These are phyloP conservation scores for Thielaviopsis euricoi DNA, from an alignment of 2,329 filamentous ascomycete species.

Conservation along the genomic window DNA sequence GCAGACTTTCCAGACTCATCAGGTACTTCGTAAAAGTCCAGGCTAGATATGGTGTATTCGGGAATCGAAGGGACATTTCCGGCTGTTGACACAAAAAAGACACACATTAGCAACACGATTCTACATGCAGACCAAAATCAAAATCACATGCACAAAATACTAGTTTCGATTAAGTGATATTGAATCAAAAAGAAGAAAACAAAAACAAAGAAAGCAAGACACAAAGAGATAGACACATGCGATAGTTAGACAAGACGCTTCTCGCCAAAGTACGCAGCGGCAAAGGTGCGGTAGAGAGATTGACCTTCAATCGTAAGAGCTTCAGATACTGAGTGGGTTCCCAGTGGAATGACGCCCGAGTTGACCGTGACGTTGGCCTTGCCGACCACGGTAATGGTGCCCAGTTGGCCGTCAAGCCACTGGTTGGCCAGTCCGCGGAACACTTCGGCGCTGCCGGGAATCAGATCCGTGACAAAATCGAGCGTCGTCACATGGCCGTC, in stretches of 20 bases:
- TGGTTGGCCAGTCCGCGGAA: conserved; percentile 71
- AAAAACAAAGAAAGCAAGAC: conserved; percentile 5
- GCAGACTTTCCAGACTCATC: conserved; percentile 35
- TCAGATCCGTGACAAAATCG: conserved; percentile 62
- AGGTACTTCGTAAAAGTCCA: conserved; percentile 62
- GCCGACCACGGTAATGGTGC: conserved; percentile 53
- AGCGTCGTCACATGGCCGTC: conserved; percentile 63
- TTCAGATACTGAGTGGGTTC: conserved; percentile 59
- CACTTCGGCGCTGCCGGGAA: conserved; percentile 59
- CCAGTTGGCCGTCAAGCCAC: conserved; percentile 67
- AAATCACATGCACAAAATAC: background rate
- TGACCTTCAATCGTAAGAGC: conserved; percentile 70
- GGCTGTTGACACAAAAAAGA: conserved; percentile 29
- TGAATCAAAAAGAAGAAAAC: conserved; percentile 8
- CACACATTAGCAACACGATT: conserved; percentile 16
- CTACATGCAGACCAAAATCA: conserved; percentile 7
- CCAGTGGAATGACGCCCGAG: conserved; percentile 64
- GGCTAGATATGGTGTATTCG: conserved; percentile 61
- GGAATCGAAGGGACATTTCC: conserved; percentile 62
- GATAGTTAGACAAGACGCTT: conserved; percentile 24
- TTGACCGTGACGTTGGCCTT: conserved; percentile 58
- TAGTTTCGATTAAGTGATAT: background rate
- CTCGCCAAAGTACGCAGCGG: conserved; percentile 43
- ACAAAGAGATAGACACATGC: conserved; percentile 12
- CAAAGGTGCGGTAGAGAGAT: conserved; percentile 49